Conservation (phyloP, 495 filamentous ascomycete genomes). For the Trichocladium uniseriatum region DNA sequence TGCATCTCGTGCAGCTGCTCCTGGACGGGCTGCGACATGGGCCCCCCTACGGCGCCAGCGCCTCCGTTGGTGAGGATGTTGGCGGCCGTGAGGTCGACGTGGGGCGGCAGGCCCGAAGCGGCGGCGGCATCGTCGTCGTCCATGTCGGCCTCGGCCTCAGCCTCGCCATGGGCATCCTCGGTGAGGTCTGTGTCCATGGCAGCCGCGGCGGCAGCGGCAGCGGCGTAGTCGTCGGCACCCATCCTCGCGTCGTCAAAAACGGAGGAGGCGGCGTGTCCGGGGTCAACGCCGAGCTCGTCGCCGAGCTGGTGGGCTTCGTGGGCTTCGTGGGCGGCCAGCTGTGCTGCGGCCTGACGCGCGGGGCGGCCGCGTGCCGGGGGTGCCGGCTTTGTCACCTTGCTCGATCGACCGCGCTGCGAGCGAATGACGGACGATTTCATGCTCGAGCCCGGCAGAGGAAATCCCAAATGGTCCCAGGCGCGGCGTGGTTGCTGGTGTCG, state of each 20-base stretch:
- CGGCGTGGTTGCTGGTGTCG: slow-evolving; percentile 6
- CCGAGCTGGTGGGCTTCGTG: slow-evolving; percentile 34
- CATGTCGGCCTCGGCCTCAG: slow-evolving; percentile 25
- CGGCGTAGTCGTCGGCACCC: slow-evolving; percentile 34
- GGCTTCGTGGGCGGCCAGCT: slow-evolving; percentile 9
- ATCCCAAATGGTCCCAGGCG: not conserved
- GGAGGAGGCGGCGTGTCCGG: slow-evolving; percentile 34
- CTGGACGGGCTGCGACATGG: slow-evolving; percentile 15
- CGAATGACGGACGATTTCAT: slow-evolving; percentile 24
- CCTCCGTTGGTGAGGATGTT: slow-evolving; percentile 25
- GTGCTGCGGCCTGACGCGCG: slow-evolving; percentile 18
- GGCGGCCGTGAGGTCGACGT: slow-evolving; percentile 26
- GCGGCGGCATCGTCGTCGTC: slow-evolving; percentile 20
- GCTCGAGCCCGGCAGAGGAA: slow-evolving; percentile 13
- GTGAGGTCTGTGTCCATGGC: slow-evolving; percentile 26
- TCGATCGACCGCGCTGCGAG: slow-evolving; percentile 31
- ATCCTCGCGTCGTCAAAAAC: slow-evolving; percentile 39
- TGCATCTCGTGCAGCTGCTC: slow-evolving; percentile 18
- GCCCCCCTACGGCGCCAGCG: not conserved
- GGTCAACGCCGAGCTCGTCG: slow-evolving; percentile 49
- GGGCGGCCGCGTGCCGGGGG: slow-evolving; percentile 22
- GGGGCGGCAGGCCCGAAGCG: slow-evolving; percentile 16
- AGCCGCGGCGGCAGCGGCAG: slow-evolving; percentile 32
- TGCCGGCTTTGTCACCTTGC: slow-evolving; percentile 36
- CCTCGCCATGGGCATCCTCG: slow-evolving; percentile 23